These are phyloP conservation scores for Phylloporus sp. DNA, from an alignment of 768 basidiomycete species.

Conservation along the genomic window DNA sequence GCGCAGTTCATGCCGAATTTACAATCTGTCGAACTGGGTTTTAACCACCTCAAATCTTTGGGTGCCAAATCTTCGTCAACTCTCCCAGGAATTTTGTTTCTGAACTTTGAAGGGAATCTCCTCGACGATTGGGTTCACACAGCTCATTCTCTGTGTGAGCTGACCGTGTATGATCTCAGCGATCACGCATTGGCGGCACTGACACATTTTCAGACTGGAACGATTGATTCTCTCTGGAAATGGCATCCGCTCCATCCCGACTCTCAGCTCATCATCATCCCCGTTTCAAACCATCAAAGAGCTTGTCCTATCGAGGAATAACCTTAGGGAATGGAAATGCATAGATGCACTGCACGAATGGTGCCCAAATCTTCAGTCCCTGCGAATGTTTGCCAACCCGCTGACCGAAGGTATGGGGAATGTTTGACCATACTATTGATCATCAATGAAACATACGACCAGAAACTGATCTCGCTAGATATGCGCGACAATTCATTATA, in stretches of 20 bases:
- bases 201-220: slow-evolving; percentile 41
- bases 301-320: slow-evolving; percentile 63
- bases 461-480: slow-evolving; percentile 38
- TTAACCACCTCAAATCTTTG: slow-evolving; percentile 53
- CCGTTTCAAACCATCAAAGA: slow-evolving; percentile 43
- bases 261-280: slow-evolving; percentile 10
- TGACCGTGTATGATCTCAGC: slow-evolving; percentile 39
- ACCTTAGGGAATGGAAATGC: slow-evolving; percentile 52
- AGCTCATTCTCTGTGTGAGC: slow-evolving; percentile 40
- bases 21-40: slow-evolving; percentile 61
- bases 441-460: neutral
- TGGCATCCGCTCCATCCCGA: slow-evolving; percentile 47
- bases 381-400: slow-evolving; percentile 63
- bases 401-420: slow-evolving; percentile 48
- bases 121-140: slow-evolving; percentile 54
- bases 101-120: slow-evolving; percentile 73
- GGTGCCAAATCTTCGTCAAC: slow-evolving; percentile 8
- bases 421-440: neutral
- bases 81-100: slow-evolving; percentile 36
- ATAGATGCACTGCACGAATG: slow-evolving; percentile 64
- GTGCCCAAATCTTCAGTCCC: slow-evolving; percentile 62
- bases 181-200: slow-evolving; percentile 1
- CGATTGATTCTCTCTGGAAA: slow-evolving; percentile 69
- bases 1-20: slow-evolving; percentile 52
- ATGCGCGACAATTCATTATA: slow-evolving; percentile 58